Evolutionary conservation across 2,329 filamentous ascomycete species (phyloP).

Genomic region (Daldinia sp.): DNA sequence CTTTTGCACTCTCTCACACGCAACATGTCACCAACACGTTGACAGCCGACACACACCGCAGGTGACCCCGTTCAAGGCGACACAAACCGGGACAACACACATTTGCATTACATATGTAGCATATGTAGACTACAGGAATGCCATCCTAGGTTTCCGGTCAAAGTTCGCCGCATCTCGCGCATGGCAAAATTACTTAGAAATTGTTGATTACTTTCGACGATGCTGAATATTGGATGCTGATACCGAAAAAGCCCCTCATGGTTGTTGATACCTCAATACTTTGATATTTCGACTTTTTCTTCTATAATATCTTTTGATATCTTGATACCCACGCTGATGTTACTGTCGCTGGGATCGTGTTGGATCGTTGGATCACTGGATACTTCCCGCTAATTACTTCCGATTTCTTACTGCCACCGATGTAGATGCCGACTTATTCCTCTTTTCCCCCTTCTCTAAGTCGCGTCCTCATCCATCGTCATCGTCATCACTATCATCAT

Average conservation of each 20-base stretch:
- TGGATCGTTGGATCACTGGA: neutral
- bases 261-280: neutral
- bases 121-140: conserved; percentile 32
- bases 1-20: conserved; percentile 17
- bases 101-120: conserved; percentile 24
- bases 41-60: conserved; percentile 36
- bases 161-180: conserved; percentile 36
- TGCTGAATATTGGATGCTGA: conserved; percentile 12
- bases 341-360: conserved; percentile 1
- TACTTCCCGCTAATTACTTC: neutral
- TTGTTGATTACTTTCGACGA: neutral
- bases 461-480: conserved; percentile 17
- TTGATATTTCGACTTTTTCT: too few species aligned
- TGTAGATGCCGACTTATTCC: conserved; percentile 21
- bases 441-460: neutral
- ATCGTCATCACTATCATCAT: conserved; percentile 1
- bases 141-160: conserved; percentile 34
- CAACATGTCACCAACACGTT: conserved; percentile 39
- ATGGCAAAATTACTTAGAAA: conserved; percentile 16
- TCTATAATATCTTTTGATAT: too few species aligned
- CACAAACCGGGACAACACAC: conserved; percentile 38
- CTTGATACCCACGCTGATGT: neutral
- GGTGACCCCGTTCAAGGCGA: conserved; percentile 35
- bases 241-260: conserved; percentile 13
- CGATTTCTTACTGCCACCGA: conserved; percentile 1